A percentile compares a stretch with the other conserved stretches of the same genome.
Conservation (phyloP, 495 filamentous ascomycete genomes). For the Penicillium subrubescens region DNA sequence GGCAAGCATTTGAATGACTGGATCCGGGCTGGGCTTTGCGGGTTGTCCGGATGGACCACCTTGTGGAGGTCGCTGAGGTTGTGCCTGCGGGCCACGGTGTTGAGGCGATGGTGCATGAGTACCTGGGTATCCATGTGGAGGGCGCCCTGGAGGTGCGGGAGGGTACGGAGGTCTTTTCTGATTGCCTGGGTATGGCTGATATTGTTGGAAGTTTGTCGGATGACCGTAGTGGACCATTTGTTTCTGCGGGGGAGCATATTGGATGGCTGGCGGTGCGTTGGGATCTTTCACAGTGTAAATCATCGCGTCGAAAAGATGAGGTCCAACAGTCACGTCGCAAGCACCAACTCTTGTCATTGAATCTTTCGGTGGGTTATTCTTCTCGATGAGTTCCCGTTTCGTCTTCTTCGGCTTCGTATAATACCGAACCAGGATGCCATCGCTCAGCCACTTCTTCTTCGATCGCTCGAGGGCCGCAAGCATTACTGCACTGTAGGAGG, state of each 20-base stretch:
- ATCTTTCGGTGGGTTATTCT: slow-evolving; percentile 82
- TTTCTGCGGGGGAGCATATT: slow-evolving; percentile 53
- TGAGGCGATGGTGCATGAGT: slow-evolving; percentile 34
- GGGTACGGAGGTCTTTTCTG: slow-evolving; percentile 37
- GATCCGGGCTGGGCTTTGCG: slow-evolving; percentile 68
- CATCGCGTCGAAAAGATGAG: slow-evolving; percentile 85
- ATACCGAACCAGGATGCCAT: slow-evolving; percentile 88
- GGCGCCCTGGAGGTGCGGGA: slow-evolving; percentile 30
- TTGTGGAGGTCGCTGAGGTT: slow-evolving; percentile 37
- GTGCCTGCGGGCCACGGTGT: slow-evolving; percentile 33
- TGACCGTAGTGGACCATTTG: slow-evolving; percentile 73
- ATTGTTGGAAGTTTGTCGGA: slow-evolving; percentile 54
- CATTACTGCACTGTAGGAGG: slow-evolving; percentile 70
- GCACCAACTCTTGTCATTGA: slow-evolving; percentile 82
- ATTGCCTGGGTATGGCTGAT: slow-evolving; percentile 51
- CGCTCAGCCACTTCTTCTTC: slow-evolving; percentile 83
- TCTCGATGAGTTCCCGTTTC: slow-evolving; percentile 67
- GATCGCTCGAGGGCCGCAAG: slow-evolving; percentile 81
- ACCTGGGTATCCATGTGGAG: slow-evolving; percentile 32
- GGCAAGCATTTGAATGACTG: slow-evolving; percentile 92
- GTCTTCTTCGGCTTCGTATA: slow-evolving; percentile 89
- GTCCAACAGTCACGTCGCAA: slow-evolving; percentile 82
- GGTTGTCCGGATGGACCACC: slow-evolving; percentile 41
- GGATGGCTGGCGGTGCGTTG: slow-evolving; percentile 50
- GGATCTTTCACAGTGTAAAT: slow-evolving; percentile 83